phyloP scores from a whole-genome alignment of 2,329 filamentous ascomycete species.

The Escovopsis sp. region DNA sequence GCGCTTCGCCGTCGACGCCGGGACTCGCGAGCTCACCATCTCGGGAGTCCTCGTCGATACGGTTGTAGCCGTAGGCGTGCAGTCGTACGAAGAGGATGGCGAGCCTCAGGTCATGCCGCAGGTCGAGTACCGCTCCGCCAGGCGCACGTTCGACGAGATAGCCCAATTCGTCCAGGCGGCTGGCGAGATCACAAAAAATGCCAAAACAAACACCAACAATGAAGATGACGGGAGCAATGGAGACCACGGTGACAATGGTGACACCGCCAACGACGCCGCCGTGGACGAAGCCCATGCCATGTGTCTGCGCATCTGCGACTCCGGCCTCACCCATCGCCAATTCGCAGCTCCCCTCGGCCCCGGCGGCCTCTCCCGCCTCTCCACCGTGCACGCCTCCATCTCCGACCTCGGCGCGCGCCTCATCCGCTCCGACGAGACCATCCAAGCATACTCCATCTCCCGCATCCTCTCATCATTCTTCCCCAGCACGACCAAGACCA shows the following conservation, averaged over 20 bases:
- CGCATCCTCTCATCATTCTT: constrained; percentile 7
- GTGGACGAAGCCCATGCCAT: not conserved
- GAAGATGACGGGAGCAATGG: too few relatives aligned
- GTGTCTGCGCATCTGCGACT: constrained; percentile 10
- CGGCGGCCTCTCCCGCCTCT: constrained; percentile 3
- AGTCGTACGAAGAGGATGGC: constrained; percentile 3
- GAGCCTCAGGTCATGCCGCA: not conserved
- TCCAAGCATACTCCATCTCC: constrained; percentile 7
- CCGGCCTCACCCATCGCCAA: constrained; percentile 7
- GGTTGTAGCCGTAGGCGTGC: constrained; percentile 10
- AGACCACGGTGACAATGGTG: not conserved
- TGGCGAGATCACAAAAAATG: not conserved
- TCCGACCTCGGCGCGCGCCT: constrained; percentile 6
- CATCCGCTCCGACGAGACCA: constrained; percentile 4
- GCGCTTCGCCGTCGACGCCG: constrained; percentile 2
- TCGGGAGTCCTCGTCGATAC: constrained; percentile 11
- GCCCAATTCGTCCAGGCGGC: constrained; percentile 7
- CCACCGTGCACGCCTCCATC: not conserved
- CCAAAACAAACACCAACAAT: too few relatives aligned
- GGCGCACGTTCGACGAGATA: constrained; percentile 14
- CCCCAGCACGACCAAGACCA: too few relatives aligned
- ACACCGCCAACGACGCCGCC: not conserved
- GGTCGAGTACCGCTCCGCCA: constrained; percentile 11
- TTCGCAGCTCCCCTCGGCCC: not conserved
- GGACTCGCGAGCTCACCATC: constrained; percentile 6